phyloP scores from a whole-genome alignment of 2,329 filamentous ascomycete genomes.

The Claviceps sp. region DNA sequence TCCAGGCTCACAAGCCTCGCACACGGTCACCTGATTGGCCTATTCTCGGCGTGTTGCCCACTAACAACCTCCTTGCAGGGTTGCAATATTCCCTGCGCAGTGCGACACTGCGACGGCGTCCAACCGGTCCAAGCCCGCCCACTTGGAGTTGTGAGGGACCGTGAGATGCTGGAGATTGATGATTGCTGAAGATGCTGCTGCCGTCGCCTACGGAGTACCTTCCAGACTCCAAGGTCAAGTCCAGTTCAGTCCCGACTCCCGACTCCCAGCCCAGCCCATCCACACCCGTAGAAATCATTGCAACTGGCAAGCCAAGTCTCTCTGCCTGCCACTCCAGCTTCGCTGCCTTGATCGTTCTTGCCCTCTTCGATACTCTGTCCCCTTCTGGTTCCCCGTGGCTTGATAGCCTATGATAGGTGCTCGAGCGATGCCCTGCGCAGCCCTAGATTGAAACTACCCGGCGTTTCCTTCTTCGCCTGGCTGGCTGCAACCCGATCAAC shows the following conservation, averaged over 20 bases:
- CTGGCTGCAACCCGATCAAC: neutral
- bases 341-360: neutral
- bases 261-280: neutral
- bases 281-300: neutral
- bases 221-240: no score
- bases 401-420: neutral
- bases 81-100: no score
- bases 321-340: neutral
- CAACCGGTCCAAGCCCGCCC: no score
- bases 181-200: no score
- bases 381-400: no score
- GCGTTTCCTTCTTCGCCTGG: neutral
- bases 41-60: neutral
- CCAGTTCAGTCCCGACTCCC: no score
- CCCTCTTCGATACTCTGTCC: neutral
- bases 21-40: neutral
- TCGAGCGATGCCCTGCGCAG: neutral
- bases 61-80: neutral
- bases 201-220: no score
- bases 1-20: neutral
- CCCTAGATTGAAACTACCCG: neutral
- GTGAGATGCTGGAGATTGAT: no score
- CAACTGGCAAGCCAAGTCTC: neutral
- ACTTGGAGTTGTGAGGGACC: no score
- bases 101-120: no score